phyloP scores from a whole-genome alignment of 768 basidiomycete species.

The Mycena vitilis region DNA sequence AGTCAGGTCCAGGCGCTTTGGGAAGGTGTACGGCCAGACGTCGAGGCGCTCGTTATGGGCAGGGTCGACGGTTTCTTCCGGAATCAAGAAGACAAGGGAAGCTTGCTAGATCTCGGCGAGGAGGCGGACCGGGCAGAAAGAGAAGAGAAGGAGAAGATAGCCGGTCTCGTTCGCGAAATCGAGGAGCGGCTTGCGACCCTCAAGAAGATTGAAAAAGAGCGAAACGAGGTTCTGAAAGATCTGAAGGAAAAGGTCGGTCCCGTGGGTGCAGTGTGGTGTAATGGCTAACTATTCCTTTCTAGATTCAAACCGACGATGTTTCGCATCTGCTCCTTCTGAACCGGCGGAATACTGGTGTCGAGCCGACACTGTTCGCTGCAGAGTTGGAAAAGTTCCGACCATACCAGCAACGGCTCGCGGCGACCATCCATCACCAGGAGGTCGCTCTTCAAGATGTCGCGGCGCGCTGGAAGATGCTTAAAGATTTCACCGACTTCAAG shows the following conservation, averaged over 20 bases:
- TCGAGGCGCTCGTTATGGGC: conserved; percentile 69
- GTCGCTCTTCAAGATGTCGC: conserved; percentile 79
- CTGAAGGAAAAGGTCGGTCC: conserved; percentile 89
- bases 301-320: conserved; percentile 97
- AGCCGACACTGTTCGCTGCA: conserved; percentile 89
- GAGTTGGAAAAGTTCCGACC: conserved; percentile 97
- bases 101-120: conserved; percentile 69
- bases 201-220: conserved; percentile 86
- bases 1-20: conserved; percentile 79
- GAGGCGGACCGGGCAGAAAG: conserved; percentile 69
- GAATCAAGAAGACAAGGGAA: conserved; percentile 47
- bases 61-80: conserved; percentile 72
- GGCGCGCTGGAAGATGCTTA: conserved; percentile 78
- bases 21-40: conserved; percentile 74
- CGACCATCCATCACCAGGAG: conserved; percentile 84
- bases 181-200: conserved; percentile 83
- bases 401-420: conserved; percentile 84
- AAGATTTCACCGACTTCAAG: conserved; percentile 79
- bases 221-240: conserved; percentile 90
- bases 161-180: conserved; percentile 74
- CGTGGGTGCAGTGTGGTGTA: conserved; percentile 1
- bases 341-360: conserved; percentile 83
- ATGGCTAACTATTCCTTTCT: neutral
- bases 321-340: conserved; percentile 94
- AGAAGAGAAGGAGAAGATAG: conserved; percentile 73